phyloP scores from a whole-genome alignment of 305 asterid species.

The Fraxinus nigra region DNA sequence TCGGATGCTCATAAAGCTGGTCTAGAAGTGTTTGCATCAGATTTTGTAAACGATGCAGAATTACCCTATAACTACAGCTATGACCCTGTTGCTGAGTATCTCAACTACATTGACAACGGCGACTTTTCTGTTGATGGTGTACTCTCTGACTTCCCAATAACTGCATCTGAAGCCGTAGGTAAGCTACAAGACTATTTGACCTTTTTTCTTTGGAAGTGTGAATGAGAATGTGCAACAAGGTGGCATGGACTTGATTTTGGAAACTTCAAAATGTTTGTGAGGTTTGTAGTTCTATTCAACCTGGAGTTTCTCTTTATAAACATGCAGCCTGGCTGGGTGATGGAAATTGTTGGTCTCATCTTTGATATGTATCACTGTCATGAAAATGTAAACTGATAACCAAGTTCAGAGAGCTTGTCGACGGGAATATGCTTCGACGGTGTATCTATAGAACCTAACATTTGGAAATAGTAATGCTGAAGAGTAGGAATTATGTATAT shows the following conservation, averaged over 20 bases:
- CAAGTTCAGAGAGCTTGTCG: not conserved
- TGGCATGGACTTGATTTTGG: not conserved
- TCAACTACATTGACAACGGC: constrained; percentile 50
- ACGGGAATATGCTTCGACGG: not conserved
- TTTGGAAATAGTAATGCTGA: not conserved
- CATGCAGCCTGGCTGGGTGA: not conserved
- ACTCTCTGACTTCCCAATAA: constrained; percentile 55
- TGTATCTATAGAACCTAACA: not conserved
- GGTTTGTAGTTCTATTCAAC: not conserved
- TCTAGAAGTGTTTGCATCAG: constrained; percentile 52
- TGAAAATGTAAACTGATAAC: not conserved
- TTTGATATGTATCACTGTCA: not conserved
- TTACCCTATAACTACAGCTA: constrained; percentile 46
- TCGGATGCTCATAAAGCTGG: constrained; percentile 55
- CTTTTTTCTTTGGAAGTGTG: not conserved
- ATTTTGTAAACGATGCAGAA: constrained; percentile 37
- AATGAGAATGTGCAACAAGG: not conserved
- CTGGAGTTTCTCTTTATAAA: not conserved
- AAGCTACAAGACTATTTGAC: constrained; percentile 22
- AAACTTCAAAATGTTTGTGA: not conserved
- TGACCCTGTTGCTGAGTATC: constrained; percentile 56
- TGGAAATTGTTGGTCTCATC: not conserved
- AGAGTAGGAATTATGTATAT: not conserved
- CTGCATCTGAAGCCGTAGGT: constrained; percentile 59
- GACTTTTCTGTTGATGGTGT: constrained; percentile 63